These are phyloP conservation scores for Excoecaria cochinchinensis DNA, from an alignment of 345 rosid species.

Conservation along the genomic window DNA sequence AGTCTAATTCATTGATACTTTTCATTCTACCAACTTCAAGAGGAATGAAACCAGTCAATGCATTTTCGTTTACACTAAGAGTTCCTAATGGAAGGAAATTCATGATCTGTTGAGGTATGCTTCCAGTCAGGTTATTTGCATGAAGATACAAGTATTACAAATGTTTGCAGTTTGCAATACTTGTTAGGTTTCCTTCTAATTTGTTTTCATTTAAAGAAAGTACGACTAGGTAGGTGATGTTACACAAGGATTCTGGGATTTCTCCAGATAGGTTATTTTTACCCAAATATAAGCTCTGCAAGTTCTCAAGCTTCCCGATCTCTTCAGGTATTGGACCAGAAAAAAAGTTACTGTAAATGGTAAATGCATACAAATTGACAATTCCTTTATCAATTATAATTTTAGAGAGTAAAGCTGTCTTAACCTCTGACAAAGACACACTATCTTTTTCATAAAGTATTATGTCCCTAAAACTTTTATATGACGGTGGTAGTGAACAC, in stretches of 20 bases:
- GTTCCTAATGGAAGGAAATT: not conserved
- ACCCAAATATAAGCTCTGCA: fast-evolving
- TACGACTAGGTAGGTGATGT: not conserved
- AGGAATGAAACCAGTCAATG: slow-evolving; percentile 4
- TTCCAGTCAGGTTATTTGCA: slow-evolving; percentile 10
- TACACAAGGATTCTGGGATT: slow-evolving; percentile 15
- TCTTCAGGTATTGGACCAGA: slow-evolving; percentile 9
- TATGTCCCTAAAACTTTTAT: too few relatives aligned
- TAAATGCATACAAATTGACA: not conserved
- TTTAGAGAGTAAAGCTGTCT: too few relatives aligned
- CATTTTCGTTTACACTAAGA: not conserved
- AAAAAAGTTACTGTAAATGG: slow-evolving; percentile 3
- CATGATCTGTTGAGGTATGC: slow-evolving; percentile 2
- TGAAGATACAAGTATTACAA: not conserved
- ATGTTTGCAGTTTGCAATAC: not conserved
- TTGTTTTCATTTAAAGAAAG: not conserved
- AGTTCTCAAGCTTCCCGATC: not conserved
- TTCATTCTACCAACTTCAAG: slow-evolving; percentile 6
- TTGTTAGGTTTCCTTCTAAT: slow-evolving; percentile 16
- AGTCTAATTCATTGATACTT: not conserved
- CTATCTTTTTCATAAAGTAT: too few relatives aligned
- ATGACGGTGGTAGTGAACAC: too few relatives aligned
- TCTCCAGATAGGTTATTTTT: slow-evolving; percentile 2
- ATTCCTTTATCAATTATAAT: too few relatives aligned
- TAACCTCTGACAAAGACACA: too few relatives aligned